Percentiles rank a stretch among this genome's conserved stretches.
phyloP scores from a whole-genome alignment of 2,329 filamentous ascomycete genomes.

The Aureobasidium sp. region DNA sequence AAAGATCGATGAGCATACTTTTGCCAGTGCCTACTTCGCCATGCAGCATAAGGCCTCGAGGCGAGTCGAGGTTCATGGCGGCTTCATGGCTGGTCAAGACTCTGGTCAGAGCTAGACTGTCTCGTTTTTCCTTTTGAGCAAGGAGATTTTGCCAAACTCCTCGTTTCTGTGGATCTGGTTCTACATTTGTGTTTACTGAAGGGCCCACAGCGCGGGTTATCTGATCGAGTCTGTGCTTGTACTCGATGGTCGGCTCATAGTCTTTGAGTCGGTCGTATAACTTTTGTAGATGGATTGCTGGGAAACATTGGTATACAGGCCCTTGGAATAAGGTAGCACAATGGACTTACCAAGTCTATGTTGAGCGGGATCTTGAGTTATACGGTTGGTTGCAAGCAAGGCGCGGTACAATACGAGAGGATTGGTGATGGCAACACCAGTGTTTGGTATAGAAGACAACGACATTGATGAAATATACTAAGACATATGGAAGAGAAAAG shows the following conservation, averaged over 20 bases:
- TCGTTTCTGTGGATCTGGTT: conserved; percentile 15
- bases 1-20: conserved; percentile 74
- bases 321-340: background rate
- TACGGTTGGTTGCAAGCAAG: conserved; percentile 58
- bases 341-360: conserved; percentile 48
- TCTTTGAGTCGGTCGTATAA: conserved; percentile 70
- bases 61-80: conserved; percentile 64
- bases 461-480: conserved; percentile 14
- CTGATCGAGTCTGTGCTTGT: conserved; percentile 57
- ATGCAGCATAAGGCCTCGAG: conserved; percentile 67
- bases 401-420: conserved; percentile 70
- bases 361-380: conserved; percentile 63
- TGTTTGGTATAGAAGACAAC: conserved; percentile 16
- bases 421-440: conserved; percentile 50
- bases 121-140: conserved; percentile 45
- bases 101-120: conserved; percentile 56
- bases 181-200: conserved; percentile 15
- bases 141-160: conserved; percentile 50
- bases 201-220: conserved; percentile 43
- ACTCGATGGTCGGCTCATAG: conserved; percentile 66
- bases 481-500: background rate
- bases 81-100: conserved; percentile 65
- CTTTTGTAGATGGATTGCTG: conserved; percentile 67
- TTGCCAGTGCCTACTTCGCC: conserved; percentile 80
- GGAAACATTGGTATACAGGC: background rate